Evolutionary conservation across 192 early-diverging fungal species (phyloP).

Genomic region (Geranomyces michiganensis): DNA sequence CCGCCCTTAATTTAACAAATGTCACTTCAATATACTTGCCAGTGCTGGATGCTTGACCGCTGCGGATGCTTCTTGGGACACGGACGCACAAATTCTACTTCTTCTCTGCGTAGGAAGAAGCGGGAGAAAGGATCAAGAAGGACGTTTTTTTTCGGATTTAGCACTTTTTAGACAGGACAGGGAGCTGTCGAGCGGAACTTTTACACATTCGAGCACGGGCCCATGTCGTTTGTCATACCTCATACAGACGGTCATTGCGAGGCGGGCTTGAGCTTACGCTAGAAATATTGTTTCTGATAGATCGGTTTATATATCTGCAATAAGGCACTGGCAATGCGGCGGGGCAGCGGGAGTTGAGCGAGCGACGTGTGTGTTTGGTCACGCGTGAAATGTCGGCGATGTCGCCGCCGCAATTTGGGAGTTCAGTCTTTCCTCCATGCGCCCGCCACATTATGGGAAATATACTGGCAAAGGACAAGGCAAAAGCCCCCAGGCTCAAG

Average conservation of each 20-base stretch:
- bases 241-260: slow-evolving; percentile 23
- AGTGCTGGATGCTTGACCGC: slow-evolving; percentile 90
- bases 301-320: too few relatives aligned
- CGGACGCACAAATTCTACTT: slow-evolving; percentile 73
- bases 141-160: background rate
- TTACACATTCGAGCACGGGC: too few relatives aligned
- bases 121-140: background rate
- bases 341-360: too few relatives aligned
- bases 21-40: slow-evolving; percentile 58
- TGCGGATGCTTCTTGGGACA: slow-evolving; percentile 70
- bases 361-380: too few relatives aligned
- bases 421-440: background rate
- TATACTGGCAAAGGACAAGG: slow-evolving; percentile 21
- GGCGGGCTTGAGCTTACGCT: too few relatives aligned
- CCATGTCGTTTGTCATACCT: slow-evolving; percentile 6
- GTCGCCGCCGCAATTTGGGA: too few relatives aligned
- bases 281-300: too few relatives aligned
- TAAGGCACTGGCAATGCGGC: too few relatives aligned
- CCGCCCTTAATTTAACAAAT: background rate
- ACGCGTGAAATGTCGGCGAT: too few relatives aligned
- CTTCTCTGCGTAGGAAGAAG: slow-evolving; percentile 46
- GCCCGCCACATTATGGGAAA: slow-evolving; percentile 26
- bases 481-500: slow-evolving; percentile 63
- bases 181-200: background rate
- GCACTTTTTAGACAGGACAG: background rate